Base-by-base conservation (phyloP, 2,329 filamentous ascomycete genomes). In the Pestalotiopsis sp. region DNA sequence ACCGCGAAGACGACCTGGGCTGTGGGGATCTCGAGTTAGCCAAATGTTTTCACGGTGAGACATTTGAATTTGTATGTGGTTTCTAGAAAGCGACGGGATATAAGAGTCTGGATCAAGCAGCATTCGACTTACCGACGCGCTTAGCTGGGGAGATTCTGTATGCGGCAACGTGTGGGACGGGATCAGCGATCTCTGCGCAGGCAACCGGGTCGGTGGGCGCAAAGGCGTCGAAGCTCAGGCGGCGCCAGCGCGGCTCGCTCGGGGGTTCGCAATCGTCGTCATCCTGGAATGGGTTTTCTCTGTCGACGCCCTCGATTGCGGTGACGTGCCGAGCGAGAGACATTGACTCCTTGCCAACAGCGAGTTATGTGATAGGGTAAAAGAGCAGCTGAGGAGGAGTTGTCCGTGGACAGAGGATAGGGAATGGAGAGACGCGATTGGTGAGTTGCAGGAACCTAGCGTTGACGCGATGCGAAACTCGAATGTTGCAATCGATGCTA, bases 1-100 rank as follows among this genome's bases (percentile, higher is more conserved):
- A 91, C 86, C 5, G 90, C 90, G 70, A 87, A 80, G 64, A 79
- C 80, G 31, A 92, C 87, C 80, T 93, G 91, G 65, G 85, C 88
- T 91, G 64, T 59, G 31, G 11, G 31, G 31, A 5, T 60, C 14
- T 41, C 9, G 17, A 65, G 23, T 58, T 27, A 66, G 45, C 38
- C 2, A 1, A 59, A 9, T 0, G 13, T 27, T 14, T 20, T 38
- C 31, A 36, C 31, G 2, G 2, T 2, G 7, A 9, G 31, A 36
- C 7, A 36, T 66, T 60, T 52, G 31, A 20, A 20, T 66, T 52
- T 60, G 52, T 45, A 23, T 41, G 17, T 58, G n/a, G 40, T 11
- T 57, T 60, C 17, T 27, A n/a, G 13, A 45, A 49, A 14, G 31
- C 14, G 4, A n/a, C 13, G 3, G 49, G 11, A n/a, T 7, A 14